Percentiles rank a stretch among this genome's conserved stretches.
phyloP scores from a whole-genome alignment of 352 stramenopile species.

The Phytophthora pluvialis region DNA sequence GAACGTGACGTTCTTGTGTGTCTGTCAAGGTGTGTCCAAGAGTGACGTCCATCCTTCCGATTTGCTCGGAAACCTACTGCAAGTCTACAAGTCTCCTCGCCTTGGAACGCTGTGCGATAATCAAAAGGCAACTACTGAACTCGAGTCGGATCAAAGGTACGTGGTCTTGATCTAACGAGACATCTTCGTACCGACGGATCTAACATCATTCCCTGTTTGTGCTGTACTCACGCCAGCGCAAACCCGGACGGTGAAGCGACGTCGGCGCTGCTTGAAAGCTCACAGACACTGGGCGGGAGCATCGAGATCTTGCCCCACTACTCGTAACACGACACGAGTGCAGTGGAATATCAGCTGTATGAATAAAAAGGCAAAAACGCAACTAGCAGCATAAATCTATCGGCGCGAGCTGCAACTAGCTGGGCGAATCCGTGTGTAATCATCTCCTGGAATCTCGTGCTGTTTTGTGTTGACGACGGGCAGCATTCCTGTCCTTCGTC shows the following conservation, averaged over 20 bases:
- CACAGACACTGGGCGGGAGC: conserved; percentile 53
- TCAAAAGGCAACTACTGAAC: conserved; percentile 17
- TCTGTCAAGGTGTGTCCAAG: conserved; percentile 51
- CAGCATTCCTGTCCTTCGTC: conserved; percentile 1
- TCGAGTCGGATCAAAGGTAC: conserved; percentile 28
- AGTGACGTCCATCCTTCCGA: conserved; percentile 56
- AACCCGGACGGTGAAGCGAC: conserved; percentile 15
- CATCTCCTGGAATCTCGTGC: conserved; percentile 13
- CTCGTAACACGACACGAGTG: conserved; percentile 33
- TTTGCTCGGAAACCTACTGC: conserved; percentile 72
- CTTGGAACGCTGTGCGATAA: conserved; percentile 54
- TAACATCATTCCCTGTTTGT: neutral
- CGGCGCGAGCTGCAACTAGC: conserved; percentile 29
- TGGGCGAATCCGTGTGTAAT: conserved; percentile 14
- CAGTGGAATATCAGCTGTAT: conserved; percentile 30
- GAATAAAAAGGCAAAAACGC: conserved; percentile 35
- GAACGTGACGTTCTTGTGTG: conserved; percentile 71
- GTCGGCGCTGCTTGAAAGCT: conserved; percentile 50
- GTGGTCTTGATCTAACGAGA: neutral
- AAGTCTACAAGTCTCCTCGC: conserved; percentile 50
- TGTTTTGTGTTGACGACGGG: conserved; percentile 1
- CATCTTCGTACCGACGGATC: neutral
- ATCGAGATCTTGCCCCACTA: conserved; percentile 76
- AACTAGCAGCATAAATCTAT: conserved; percentile 42
- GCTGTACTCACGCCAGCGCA: conserved; percentile 1